These are phyloP conservation scores for Chrysoporthe puriensis DNA, from an alignment of 2,329 filamentous ascomycete genomes.

Conservation along the genomic window DNA sequence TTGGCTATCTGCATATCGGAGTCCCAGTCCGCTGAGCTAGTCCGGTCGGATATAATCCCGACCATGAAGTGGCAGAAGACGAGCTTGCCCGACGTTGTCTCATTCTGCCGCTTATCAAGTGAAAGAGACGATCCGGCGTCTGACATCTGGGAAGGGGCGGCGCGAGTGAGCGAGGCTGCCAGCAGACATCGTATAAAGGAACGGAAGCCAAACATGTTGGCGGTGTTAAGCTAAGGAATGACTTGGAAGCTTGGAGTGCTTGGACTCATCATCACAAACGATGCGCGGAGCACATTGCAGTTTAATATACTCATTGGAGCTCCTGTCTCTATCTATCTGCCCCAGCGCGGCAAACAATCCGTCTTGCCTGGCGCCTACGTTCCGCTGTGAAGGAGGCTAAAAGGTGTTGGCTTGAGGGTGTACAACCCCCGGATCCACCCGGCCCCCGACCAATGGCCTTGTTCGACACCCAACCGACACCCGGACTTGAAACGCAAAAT, in stretches of 20 bases:
- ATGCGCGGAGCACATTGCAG: background rate
- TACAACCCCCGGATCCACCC: background rate
- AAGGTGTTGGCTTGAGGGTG: background rate
- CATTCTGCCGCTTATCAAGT: conserved; percentile 11
- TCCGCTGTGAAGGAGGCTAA: background rate
- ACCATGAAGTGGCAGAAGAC: conserved; percentile 30
- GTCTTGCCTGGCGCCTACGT: background rate
- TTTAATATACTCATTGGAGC: background rate
- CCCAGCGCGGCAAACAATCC: background rate
- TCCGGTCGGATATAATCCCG: conserved; percentile 27
- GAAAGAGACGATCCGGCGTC: conserved; percentile 17
- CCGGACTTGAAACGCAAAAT: conserved; percentile 10
- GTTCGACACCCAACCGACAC: background rate
- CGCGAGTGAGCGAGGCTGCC: conserved; percentile 17
- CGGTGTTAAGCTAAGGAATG: background rate
- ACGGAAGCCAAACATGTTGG: conserved; percentile 22
- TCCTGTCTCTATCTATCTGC: background rate
- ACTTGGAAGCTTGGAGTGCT: background rate
- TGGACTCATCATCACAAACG: background rate
- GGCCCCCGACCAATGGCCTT: conserved; percentile 9
- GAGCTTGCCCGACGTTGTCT: conserved; percentile 23
- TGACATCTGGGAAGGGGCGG: conserved; percentile 8
- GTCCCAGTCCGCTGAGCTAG: conserved; percentile 28
- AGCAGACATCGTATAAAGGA: conserved; percentile 19
- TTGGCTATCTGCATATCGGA: conserved; percentile 28